Percentiles rank a stretch among this genome's conserved stretches.
Evolutionary conservation across 2,329 filamentous ascomycete genomes (phyloP).

Genomic region (Ceratocystis variospora): DNA sequence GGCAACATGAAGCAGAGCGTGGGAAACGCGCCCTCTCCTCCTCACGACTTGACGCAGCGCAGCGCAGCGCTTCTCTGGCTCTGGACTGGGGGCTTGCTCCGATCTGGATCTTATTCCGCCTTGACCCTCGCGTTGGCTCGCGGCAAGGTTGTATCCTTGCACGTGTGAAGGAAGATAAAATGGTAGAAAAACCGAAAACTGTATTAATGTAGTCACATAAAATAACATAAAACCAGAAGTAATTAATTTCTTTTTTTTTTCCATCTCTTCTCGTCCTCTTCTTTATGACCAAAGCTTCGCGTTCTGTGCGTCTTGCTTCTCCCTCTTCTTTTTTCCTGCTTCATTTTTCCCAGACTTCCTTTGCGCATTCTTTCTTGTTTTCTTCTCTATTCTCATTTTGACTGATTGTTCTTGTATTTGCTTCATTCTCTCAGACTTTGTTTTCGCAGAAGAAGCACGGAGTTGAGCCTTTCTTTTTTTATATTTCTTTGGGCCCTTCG

Average conservation of each 20-base stretch:
- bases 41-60: too few relatives aligned
- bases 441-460: too few relatives aligned
- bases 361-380: neutral
- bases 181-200: too few relatives aligned
- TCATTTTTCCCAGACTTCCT: neutral
- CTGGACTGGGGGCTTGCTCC: neutral
- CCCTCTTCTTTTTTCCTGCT: neutral
- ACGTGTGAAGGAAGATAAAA: neutral
- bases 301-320: neutral
- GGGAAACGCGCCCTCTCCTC: too few relatives aligned
- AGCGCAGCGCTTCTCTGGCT: too few relatives aligned
- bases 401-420: neutral
- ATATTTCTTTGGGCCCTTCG: too few relatives aligned
- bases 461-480: too few relatives aligned
- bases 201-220: neutral
- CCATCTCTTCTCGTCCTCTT: neutral
- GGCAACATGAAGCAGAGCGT: neutral
- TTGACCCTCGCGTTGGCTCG: constrained; percentile 4
- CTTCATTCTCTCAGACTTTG: neutral
- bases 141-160: constrained; percentile 2
- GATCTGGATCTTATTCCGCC: constrained; percentile 4
- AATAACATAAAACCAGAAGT: neutral
- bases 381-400: neutral
- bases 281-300: neutral
- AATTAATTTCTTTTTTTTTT: neutral